Base-by-base conservation (phyloP, 2,329 filamentous ascomycete species). In the Rasamsonia emersonii region DNA sequence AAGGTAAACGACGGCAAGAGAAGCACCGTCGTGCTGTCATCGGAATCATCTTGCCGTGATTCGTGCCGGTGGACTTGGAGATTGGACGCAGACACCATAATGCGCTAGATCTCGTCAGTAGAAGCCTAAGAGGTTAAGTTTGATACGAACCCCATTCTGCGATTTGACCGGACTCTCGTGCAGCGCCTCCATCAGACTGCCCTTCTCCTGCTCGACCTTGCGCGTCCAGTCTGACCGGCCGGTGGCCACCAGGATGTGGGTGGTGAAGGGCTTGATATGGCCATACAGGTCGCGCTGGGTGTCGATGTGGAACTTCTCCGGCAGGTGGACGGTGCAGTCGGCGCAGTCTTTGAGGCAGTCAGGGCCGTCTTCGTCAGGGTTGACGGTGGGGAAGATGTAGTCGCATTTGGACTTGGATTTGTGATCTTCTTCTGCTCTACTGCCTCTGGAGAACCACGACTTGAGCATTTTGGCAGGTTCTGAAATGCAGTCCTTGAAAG, bases 1-100 rank as follows among this genome's bases (percentile, higher is more conserved):
- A 85, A 68, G 24, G 75, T 78, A 59, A 93, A 93, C 35, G 84
- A 78, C 0, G 86, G 86, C 16, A 94, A 75, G 24, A 94, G 72
- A 14, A 94, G 68, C 11, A 88, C 73, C 1, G 77, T 82, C 1
- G 84, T 89, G 30, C 28, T 16, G 32, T 25, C 18, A 20, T 16
- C 36, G 29, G 9, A 18, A 14, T 30, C 19, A 10, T 44, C 31
- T 18, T 25, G 28, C 7, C 36, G 23, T 4, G 23, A 8, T 3
- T 44, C 36, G 8, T 33, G 16, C 1, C 47, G 43, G 20, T 42
- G 41, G 5, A 45, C 4, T 15, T 39, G 38, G 11, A 59, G 45
- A 27, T 58, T 58, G 11, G 56, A 58, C 4, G 56, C 55, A 2
- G 54, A 59, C 25, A 59, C 45, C 51, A 56, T 59, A 3, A 56